Base-by-base conservation (phyloP, 345 rosid genomes). In the Dovyalis caffra region DNA sequence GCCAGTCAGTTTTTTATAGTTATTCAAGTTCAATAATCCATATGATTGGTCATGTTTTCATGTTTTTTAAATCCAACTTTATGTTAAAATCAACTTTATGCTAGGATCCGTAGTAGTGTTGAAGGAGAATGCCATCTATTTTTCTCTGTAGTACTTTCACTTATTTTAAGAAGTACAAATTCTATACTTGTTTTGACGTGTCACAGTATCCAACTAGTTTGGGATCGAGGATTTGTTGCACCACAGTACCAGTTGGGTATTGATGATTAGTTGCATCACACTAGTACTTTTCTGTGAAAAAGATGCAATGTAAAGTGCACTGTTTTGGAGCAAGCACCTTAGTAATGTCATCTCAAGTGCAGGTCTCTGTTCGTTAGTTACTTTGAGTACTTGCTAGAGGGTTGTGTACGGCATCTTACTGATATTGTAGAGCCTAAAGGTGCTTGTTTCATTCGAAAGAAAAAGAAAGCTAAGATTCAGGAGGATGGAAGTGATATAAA, bases 321-420 rank as follows among this genome's bases (percentile, higher is more conserved):
- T 43, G 47, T n/a, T 43, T 43, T 43, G 49, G 14, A 43, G 49
- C 8, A 3, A 25, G 34, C 33, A 9, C 16, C 70, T 69, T 23
- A 71, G 69, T 68, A 47, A 10, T 49, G 45, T 71, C 16, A 65
- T 76, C 56, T 26, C 66, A 29, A 35, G 6, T 85, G 86, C 89
- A 95, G 99, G 84, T 91, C 97, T 28, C 83, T 95, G 47, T 93
- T 93, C 80, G 98, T 95, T 53, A 97, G 96, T 25, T 95, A 93
- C 80, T 93, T 93, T 84, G 93, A 93, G 79, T 87, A 85, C 77
- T 37, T 95, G 80, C 89, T 89, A 47, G 95, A 89, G 76, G 85
- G 85, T 71, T 89, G 89, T 71, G 81, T 88, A 64, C 79, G 75
- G 35, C 87, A 87, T 80, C 99, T 95, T 80, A 75, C 83, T 76